Evolutionary conservation across 305 asterid genomes (phyloP), one percentile per base, ranked within the genome.

Genomic region (Solanum hybrid): DNA sequence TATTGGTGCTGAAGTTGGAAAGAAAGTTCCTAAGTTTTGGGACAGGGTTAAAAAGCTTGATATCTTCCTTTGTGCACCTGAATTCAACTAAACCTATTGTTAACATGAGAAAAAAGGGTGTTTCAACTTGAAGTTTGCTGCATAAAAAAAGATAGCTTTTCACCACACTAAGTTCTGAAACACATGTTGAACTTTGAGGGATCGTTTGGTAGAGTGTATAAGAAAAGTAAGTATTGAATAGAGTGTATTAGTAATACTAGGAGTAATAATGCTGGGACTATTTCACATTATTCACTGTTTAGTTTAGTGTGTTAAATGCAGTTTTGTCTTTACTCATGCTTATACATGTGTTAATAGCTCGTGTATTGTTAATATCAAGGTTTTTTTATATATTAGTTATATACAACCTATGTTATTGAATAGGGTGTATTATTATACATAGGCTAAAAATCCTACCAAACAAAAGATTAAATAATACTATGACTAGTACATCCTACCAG

Each of bases 41-140:
- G 42, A 88, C 38, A 79, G 29, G 66, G 80, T 88, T 72, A 88
- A 88, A 35, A 88, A 79, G 35, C 87, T 88, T 88, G 87, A 88
- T 66, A 11, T 79, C 80, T 88, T 88, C 60, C 87, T 88, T 12
- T 78, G 80, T 27, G 87, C 87, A 35, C 69, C 87, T 56, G 34
- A 78, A 56, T 22, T 78, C 34, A 78, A 78, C 66, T 64, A 29
- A 31, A 75, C 78, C 86, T 88, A 88, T 34, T 88, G 79, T 19
- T 78, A 35, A 24, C 5, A 27, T 40, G 9, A 79, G 42, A 12
- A 10, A 37, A 78, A 3, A 37, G 15, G 1, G 22, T 32, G 82
- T 9, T 77, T 75, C 38, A 19, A 9, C 27, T 38, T 37, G 2
- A 10, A 7, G 66, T 78, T 78, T 37, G 60, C 85, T 36, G 9